phyloP scores from a whole-genome alignment of 768 basidiomycete genomes.

The Pulveroboletus sp. region DNA sequence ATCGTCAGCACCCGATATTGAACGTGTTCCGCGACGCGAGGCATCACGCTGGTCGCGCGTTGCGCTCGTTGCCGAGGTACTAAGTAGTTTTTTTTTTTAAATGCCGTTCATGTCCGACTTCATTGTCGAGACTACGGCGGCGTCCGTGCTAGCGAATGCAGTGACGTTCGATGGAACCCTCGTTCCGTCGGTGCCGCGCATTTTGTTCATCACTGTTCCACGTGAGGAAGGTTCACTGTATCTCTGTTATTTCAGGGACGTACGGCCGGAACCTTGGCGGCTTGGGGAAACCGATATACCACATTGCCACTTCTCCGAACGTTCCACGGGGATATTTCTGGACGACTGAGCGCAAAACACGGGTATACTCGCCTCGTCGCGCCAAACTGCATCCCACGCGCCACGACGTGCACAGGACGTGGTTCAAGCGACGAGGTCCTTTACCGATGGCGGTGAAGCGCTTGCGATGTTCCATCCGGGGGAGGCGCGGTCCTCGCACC shows the following conservation, averaged over 20 bases:
- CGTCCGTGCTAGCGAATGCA: too few species aligned
- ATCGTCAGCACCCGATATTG: conserved; percentile 18
- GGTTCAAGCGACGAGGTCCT: conserved; percentile 20
- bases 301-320: too few species aligned
- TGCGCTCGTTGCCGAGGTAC: conserved; percentile 6
- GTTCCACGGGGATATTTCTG: too few species aligned
- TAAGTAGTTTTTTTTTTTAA: too few species aligned
- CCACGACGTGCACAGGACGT: neutral
- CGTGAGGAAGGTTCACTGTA: conserved; percentile 1
- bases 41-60: neutral
- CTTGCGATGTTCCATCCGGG: neutral
- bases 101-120: neutral
- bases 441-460: conserved; percentile 4
- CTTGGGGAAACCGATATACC: too few species aligned
- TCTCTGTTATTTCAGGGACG: neutral
- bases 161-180: neutral
- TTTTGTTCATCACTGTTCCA: neutral
- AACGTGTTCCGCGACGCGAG: conserved; percentile 14
- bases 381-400: neutral
- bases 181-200: neutral
- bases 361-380: neutral
- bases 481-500: conserved; percentile 16
- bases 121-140: too few species aligned
- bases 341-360: neutral
- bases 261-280: neutral